These are phyloP conservation scores for Mucor ambiguus DNA, from an alignment of 371 early-diverging fungal genomes.

Conservation along the genomic window DNA sequence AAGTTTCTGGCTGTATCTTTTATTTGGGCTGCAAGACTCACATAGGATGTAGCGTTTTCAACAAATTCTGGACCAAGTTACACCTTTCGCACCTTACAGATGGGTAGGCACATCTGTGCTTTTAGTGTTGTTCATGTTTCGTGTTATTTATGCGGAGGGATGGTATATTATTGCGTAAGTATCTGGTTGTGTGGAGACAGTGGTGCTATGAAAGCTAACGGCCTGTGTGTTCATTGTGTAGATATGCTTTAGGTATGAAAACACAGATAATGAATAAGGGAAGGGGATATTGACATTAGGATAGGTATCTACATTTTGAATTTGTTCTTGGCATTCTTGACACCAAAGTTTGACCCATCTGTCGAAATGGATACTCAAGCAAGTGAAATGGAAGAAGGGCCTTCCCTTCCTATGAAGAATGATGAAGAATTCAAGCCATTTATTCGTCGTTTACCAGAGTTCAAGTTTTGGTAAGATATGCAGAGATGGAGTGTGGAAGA, in stretches of 20 bases:
- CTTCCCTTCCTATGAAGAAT: slow-evolving; percentile 78
- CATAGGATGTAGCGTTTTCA: slow-evolving; percentile 18
- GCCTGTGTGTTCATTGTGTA: slow-evolving; percentile 10
- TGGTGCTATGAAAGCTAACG: neutral
- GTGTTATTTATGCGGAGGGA: slow-evolving; percentile 84
- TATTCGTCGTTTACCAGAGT: slow-evolving; percentile 98
- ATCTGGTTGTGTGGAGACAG: neutral
- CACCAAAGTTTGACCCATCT: slow-evolving; percentile 96
- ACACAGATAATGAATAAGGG: neutral
- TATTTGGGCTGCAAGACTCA: neutral
- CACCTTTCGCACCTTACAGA: slow-evolving; percentile 74
- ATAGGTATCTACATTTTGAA: slow-evolving; percentile 95
- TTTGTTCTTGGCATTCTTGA: slow-evolving; percentile 91
- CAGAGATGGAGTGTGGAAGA: neutral
- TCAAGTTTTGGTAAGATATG: slow-evolving; percentile 92
- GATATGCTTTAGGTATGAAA: slow-evolving; percentile 56
- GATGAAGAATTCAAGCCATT: slow-evolving; percentile 99
- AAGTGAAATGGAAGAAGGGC: slow-evolving; percentile 75
- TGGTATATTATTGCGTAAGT: slow-evolving; percentile 93
- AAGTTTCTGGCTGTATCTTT: slow-evolving; percentile 4
- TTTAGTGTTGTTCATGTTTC: slow-evolving; percentile 74
- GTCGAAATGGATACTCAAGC: slow-evolving; percentile 71
- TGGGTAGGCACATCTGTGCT: slow-evolving; percentile 74
- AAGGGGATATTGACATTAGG: neutral
- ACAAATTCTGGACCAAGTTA: slow-evolving; percentile 61